These are phyloP conservation scores for Mycena chlorophos DNA, from an alignment of 768 basidiomycete genomes.

Conservation along the genomic window DNA sequence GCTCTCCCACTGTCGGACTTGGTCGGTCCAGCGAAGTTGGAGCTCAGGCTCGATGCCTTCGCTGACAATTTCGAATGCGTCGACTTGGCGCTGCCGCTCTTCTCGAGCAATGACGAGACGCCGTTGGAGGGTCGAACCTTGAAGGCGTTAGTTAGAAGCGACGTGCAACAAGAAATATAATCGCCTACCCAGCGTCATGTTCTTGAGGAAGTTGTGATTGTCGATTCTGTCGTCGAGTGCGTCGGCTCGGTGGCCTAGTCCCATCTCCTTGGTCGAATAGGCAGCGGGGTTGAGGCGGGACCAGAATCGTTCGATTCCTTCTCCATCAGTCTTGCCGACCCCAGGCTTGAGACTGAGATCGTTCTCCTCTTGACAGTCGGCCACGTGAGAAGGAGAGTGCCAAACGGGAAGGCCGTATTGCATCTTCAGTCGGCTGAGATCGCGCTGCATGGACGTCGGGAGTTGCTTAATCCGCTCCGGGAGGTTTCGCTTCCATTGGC, in stretches of 20 bases:
- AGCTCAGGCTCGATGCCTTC: too few species aligned
- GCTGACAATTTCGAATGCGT: too few species aligned
- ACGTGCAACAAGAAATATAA: too few species aligned
- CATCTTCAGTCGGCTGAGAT: not conserved
- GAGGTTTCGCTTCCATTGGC: slow-evolving; percentile 1
- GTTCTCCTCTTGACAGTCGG: slow-evolving; percentile 10
- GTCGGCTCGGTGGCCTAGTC: slow-evolving; percentile 22
- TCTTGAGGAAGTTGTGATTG: slow-evolving; percentile 18
- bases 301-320: slow-evolving; percentile 24
- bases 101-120: too few species aligned
- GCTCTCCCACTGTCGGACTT: too few species aligned
- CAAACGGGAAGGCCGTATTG: slow-evolving; percentile 1
- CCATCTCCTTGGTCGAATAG: slow-evolving; percentile 32
- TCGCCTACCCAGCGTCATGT: slow-evolving; percentile 3
- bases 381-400: not conserved
- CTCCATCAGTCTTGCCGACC: slow-evolving; percentile 7
- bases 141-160: too few species aligned
- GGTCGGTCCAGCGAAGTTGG: too few species aligned
- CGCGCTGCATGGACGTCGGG: not conserved
- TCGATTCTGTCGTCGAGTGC: slow-evolving; percentile 30
- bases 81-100: too few species aligned
- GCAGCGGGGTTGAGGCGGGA: slow-evolving; percentile 23
- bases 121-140: too few species aligned
- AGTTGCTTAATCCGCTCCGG: not conserved
- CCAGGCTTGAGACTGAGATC: slow-evolving; percentile 14